Evolutionary conservation across 768 basidiomycete genomes (phyloP), one percentile per base, ranked within the genome.

Genomic region (Xanthoconium purpureum): DNA sequence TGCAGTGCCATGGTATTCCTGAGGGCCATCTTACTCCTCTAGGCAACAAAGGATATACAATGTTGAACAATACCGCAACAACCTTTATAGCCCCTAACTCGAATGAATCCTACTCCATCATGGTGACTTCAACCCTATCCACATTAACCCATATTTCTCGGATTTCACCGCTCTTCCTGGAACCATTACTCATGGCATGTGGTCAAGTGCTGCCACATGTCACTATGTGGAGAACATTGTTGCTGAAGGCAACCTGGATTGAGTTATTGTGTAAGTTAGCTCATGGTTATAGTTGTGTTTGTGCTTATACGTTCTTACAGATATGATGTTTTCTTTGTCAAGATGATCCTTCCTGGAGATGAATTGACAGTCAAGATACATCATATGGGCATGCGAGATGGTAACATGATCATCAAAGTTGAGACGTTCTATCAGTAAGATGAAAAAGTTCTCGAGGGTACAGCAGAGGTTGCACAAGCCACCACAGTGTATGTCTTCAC

Each of bases 71-170:
- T 17, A 75, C 81, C 4, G 77, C 80, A 15, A 85, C 87, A 11
- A 72, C 78, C 7, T 96, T 94, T 79, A 84, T 77, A 46, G 82
- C 96, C 5, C 96, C 96, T 28, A 76, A 90, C 44, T 92, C 91
- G 46, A 99, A 99, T 68, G 91, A 96, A 73, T 89, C 94, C 3
- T 99, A 98, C 75, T 98, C 95, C 5, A 85, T 87, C 72, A 83
- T 95, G 95, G 96, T 43, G 96, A 99, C 74, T 98, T 93, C 80
- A 98, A 99, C 73, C 97, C 97, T 30, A 99, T 99, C 63, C 97
- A 99, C 71, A 79, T 97, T 72, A 98, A 99, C 74, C 96, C 97
- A 0, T 98, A 98, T 80, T 98, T 99, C 78, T 85, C 97, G 24
- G 88, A 94, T 70, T 92, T 89, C 59, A 95, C 96, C 3, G 83